A percentile compares a stretch with the other conserved stretches of the same genome.
Conservation (phyloP, 2,329 filamentous ascomycete genomes). For the Pseudogymnoascus sp. region DNA sequence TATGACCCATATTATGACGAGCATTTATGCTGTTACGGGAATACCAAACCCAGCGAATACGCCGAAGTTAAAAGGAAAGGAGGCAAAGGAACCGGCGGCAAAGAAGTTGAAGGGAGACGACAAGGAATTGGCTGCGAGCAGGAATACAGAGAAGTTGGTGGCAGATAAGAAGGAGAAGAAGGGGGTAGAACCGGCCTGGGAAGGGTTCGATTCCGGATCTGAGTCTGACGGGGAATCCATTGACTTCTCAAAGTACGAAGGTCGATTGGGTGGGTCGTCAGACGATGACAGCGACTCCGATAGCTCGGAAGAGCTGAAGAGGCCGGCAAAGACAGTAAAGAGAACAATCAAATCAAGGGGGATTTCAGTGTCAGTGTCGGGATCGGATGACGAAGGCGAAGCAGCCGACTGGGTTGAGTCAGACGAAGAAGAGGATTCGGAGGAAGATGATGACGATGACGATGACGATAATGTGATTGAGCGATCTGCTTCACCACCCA, state of each 20-base stretch:
- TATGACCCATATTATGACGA: slow-evolving; percentile 31
- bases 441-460: slow-evolving; percentile 17
- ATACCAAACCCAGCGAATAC: slow-evolving; percentile 20
- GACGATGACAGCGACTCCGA: slow-evolving; percentile 22
- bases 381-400: slow-evolving; percentile 9
- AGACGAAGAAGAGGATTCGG: neutral
- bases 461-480: slow-evolving; percentile 7
- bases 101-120: slow-evolving; percentile 3
- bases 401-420: neutral
- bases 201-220: slow-evolving; percentile 15
- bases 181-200: slow-evolving; percentile 14
- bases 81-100: neutral
- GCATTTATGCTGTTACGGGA: slow-evolving; percentile 24
- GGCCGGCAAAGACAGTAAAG: slow-evolving; percentile 10
- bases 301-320: slow-evolving; percentile 19
- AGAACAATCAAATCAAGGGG: slow-evolving; percentile 9
- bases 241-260: slow-evolving; percentile 23
- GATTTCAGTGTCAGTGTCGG: slow-evolving; percentile 8
- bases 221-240: slow-evolving; percentile 14
- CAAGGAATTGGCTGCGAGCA: neutral
- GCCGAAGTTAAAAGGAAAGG: neutral
- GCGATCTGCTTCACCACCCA: slow-evolving; percentile 10
- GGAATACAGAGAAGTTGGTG: neutral
- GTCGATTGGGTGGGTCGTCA: slow-evolving; percentile 24
- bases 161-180: slow-evolving; percentile 15